These are phyloP conservation scores for Loxodes magnus DNA, from an alignment of 73 alveolate genomes.

Conservation along the genomic window DNA sequence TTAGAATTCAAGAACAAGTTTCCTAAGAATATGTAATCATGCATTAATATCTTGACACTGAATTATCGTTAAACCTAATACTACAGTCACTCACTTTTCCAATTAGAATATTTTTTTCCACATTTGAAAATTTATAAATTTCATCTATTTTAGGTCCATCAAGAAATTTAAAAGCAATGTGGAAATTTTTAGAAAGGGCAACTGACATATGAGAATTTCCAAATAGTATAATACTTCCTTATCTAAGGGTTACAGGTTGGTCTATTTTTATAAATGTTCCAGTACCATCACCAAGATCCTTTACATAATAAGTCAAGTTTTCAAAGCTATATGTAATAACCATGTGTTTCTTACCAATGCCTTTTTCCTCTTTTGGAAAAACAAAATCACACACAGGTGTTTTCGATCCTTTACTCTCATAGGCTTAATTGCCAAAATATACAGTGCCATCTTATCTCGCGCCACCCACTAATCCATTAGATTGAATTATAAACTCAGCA, in stretches of 20 bases:
- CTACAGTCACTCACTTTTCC: conserved; percentile 30
- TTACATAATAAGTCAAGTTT: conserved; percentile 1
- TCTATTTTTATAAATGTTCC: conserved; percentile 35
- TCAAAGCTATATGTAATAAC: conserved; percentile 18
- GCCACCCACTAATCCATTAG: too few relatives aligned
- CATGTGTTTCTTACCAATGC: conserved; percentile 28
- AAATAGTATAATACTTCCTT: conserved; percentile 25
- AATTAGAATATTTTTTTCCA: neutral
- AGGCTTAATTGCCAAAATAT: too few relatives aligned
- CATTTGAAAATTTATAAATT: conserved; percentile 5
- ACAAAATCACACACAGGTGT: too few relatives aligned
- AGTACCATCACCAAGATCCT: conserved; percentile 36
- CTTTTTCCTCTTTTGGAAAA: conserved; percentile 19
- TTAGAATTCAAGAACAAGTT: conserved; percentile 53
- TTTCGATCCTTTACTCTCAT: too few relatives aligned
- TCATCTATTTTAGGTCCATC: conserved; percentile 19
- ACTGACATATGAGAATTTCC: conserved; percentile 37
- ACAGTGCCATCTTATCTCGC: too few relatives aligned
- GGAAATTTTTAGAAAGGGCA: too few relatives aligned
- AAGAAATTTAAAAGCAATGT: conserved; percentile 4
- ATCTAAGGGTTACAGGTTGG: conserved; percentile 13
- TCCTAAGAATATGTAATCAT: conserved; percentile 15
- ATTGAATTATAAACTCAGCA: too few relatives aligned
- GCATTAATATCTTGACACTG: conserved; percentile 24
- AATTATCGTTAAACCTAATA: conserved; percentile 22